Conservation (phyloP, 768 basidiomycete species). For the Trichaptum fuscoviolaceum region DNA sequence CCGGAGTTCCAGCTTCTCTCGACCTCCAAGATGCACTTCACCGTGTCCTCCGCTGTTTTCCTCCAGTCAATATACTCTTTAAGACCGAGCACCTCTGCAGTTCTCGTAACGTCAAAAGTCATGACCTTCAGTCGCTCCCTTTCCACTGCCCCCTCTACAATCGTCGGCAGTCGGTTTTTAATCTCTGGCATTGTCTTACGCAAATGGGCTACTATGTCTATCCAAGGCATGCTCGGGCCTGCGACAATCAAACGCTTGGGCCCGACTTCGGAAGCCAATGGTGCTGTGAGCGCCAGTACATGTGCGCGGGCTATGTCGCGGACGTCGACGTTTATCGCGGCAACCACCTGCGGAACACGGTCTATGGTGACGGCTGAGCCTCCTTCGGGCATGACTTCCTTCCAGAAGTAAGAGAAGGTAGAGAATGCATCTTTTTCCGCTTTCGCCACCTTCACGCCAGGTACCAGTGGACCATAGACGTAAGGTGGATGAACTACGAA, state of each 20-base stretch:
- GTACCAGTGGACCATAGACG: constrained; percentile 33
- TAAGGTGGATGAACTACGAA: constrained; percentile 32
- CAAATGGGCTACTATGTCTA: background rate
- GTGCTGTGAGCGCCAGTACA: constrained; percentile 22
- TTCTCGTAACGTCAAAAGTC: background rate
- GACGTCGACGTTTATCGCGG: constrained; percentile 19
- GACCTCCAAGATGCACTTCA: background rate
- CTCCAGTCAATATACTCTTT: background rate
- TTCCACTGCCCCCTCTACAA: background rate
- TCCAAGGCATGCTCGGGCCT: constrained; percentile 10
- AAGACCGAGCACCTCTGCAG: background rate
- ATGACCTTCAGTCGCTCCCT: background rate
- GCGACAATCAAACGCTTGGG: constrained; percentile 22
- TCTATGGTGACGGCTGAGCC: constrained; percentile 4
- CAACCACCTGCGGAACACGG: background rate
- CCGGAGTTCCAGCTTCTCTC: background rate
- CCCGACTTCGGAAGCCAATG: constrained; percentile 23
- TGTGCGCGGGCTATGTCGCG: constrained; percentile 28
- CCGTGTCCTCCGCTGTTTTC: background rate
- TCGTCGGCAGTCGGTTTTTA: background rate
- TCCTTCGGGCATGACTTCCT: constrained; percentile 7
- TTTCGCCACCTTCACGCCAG: constrained; percentile 20
- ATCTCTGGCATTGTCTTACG: background rate
- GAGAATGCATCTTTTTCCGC: constrained; percentile 25
- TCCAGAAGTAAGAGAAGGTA: constrained; percentile 23